Conservation (phyloP, 1,284 basidiomycete genomes). For the Cryptococcus amylolentus region DNA sequence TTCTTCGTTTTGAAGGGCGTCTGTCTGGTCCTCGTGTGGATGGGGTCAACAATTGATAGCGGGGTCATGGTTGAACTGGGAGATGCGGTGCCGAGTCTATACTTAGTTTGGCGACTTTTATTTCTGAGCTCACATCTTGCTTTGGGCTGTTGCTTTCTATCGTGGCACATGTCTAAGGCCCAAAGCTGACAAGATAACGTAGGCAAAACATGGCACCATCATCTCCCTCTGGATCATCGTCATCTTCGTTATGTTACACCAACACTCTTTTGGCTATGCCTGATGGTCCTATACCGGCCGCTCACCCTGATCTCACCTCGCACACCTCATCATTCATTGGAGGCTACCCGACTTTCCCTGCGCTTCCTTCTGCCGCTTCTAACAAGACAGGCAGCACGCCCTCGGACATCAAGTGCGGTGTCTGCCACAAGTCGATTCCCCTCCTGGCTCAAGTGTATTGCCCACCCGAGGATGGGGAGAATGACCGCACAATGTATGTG, state of each 20-base stretch:
- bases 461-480: slow-evolving; percentile 48
- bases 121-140: slow-evolving; percentile 27
- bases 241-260: slow-evolving; percentile 30
- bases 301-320: slow-evolving; percentile 24
- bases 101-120: slow-evolving; percentile 50
- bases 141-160: background rate
- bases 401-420: slow-evolving; percentile 31
- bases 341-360: slow-evolving; percentile 48
- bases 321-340: slow-evolving; percentile 44
- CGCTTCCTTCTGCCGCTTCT: slow-evolving; percentile 16
- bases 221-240: slow-evolving; percentile 31
- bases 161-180: background rate
- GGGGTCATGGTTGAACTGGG: background rate
- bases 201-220: slow-evolving; percentile 25
- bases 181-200: slow-evolving; percentile 2
- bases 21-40: slow-evolving; percentile 16
- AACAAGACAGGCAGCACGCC: slow-evolving; percentile 14
- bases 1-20: slow-evolving; percentile 18
- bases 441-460: slow-evolving; percentile 50
- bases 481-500: slow-evolving; percentile 49
- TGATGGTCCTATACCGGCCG: slow-evolving; percentile 39
- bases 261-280: slow-evolving; percentile 47
- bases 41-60: slow-evolving; percentile 10
- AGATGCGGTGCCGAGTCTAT: slow-evolving; percentile 36
- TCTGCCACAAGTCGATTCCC: slow-evolving; percentile 42